Percentiles rank a stretch among this genome's conserved stretches.
These are phyloP conservation scores for Dipodascopsis tothii DNA, from an alignment of 805 yeast species.

Conservation along the genomic window DNA sequence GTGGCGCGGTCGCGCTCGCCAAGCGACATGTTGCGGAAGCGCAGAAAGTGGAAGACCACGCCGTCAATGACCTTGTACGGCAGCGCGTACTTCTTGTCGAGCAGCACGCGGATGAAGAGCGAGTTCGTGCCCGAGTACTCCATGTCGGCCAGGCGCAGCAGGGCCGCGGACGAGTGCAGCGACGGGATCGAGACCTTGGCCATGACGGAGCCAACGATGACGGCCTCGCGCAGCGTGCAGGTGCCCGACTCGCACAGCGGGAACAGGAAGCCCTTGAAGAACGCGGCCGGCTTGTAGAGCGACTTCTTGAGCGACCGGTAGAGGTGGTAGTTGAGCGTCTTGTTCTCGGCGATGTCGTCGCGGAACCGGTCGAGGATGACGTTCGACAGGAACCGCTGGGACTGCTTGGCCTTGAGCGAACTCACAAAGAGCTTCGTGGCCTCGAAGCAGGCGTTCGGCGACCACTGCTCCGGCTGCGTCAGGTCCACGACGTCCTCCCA, in stretches of 20 bases:
- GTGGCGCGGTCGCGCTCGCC: slow-evolving; percentile 32
- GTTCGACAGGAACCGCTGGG: slow-evolving; percentile 48
- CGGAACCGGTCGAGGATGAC: slow-evolving; percentile 37
- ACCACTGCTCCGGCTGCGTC: slow-evolving; percentile 88
- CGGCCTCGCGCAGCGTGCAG: slow-evolving; percentile 87
- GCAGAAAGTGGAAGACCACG: slow-evolving; percentile 86
- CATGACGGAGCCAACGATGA: slow-evolving; percentile 86
- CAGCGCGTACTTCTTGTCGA: slow-evolving; percentile 91
- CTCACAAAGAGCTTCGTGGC: slow-evolving; percentile 93
- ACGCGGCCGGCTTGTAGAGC: slow-evolving; percentile 93
- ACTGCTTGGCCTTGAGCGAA: slow-evolving; percentile 76
- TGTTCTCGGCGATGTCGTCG: slow-evolving; percentile 34
- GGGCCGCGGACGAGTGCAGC: slow-evolving; percentile 91
- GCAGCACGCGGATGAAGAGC: slow-evolving; percentile 76
- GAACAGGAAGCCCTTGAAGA: slow-evolving; percentile 90
- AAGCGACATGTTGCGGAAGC: slow-evolving; percentile 55
- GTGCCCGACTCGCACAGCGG: slow-evolving; percentile 61
- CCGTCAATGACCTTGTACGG: slow-evolving; percentile 96
- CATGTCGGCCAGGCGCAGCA: slow-evolving; percentile 70
- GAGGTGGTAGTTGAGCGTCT: slow-evolving; percentile 78
- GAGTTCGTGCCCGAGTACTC: slow-evolving; percentile 86
- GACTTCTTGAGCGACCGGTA: slow-evolving; percentile 89
- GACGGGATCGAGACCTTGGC: slow-evolving; percentile 88
- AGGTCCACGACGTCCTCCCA: slow-evolving; percentile 95
- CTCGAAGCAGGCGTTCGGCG: slow-evolving; percentile 89